These are phyloP conservation scores for Myriosclerotinia duriaeana DNA, from an alignment of 2,329 filamentous ascomycete species.

Conservation along the genomic window DNA sequence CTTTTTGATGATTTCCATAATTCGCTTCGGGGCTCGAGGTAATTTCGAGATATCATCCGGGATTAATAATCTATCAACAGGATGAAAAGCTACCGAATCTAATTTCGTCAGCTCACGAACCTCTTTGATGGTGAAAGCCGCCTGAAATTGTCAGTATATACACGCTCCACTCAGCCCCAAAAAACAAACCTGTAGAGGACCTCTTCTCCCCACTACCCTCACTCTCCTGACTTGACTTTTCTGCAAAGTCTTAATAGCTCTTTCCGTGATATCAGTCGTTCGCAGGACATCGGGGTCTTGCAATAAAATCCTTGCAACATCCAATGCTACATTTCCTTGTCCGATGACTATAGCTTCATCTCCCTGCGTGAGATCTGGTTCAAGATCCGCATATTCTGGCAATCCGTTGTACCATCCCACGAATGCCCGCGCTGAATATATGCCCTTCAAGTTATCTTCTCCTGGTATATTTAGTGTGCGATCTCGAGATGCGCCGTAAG, in stretches of 20 bases:
- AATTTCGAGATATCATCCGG: slow-evolving; percentile 67
- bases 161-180: background rate
- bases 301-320: slow-evolving; percentile 86
- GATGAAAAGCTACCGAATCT: slow-evolving; percentile 67
- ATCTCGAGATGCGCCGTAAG: slow-evolving; percentile 88
- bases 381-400: slow-evolving; percentile 72
- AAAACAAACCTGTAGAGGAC: slow-evolving; percentile 72
- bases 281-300: slow-evolving; percentile 70
- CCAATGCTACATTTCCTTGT: slow-evolving; percentile 93
- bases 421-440: slow-evolving; percentile 87
- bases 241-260: slow-evolving; percentile 72
- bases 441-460: slow-evolving; percentile 68
- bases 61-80: slow-evolving; percentile 64
- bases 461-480: slow-evolving; percentile 75
- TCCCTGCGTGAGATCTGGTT: slow-evolving; percentile 70
- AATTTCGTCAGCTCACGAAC: slow-evolving; percentile 83
- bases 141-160: slow-evolving; percentile 49
- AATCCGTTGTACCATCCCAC: slow-evolving; percentile 99
- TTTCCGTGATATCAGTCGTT: slow-evolving; percentile 85
- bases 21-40: slow-evolving; percentile 70
- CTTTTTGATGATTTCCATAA: slow-evolving; percentile 79
- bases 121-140: slow-evolving; percentile 94
- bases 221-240: slow-evolving; percentile 76
- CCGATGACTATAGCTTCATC: slow-evolving; percentile 88
- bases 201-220: slow-evolving; percentile 82